Evolutionary conservation across 1,284 basidiomycete species (phyloP).

Genomic region (Apiotrichum gamsii): DNA sequence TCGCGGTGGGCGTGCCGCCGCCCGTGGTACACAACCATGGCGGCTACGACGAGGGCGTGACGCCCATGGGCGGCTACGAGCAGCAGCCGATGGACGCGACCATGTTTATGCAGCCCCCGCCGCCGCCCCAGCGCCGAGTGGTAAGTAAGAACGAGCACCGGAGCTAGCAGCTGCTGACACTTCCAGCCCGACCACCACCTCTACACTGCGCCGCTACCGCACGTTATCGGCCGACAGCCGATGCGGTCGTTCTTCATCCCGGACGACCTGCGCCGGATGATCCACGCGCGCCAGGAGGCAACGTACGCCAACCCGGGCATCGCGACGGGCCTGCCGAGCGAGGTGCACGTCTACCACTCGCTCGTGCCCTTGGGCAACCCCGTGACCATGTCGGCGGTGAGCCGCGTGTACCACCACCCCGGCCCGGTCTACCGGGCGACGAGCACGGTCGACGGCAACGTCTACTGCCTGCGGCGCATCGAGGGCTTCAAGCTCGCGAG

Average conservation of each 20-base stretch:
- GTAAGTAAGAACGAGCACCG: no score
- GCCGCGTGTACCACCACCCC: slow-evolving; percentile 60
- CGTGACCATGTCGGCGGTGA: slow-evolving; percentile 54
- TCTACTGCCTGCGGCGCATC: slow-evolving; percentile 73
- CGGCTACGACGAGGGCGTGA: slow-evolving; percentile 20
- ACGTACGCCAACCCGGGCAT: slow-evolving; percentile 49
- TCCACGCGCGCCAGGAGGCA: slow-evolving; percentile 75
- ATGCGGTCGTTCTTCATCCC: slow-evolving; percentile 61
- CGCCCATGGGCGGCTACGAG: slow-evolving; percentile 6
- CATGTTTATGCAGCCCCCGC: slow-evolving; percentile 53
- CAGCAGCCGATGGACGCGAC: slow-evolving; percentile 15
- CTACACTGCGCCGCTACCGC: slow-evolving; percentile 63
- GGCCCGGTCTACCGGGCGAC: slow-evolving; percentile 78
- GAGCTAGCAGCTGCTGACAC: no score
- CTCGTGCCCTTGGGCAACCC: slow-evolving; percentile 60
- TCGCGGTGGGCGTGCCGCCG: no score
- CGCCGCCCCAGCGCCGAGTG: slow-evolving; percentile 58
- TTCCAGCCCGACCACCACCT: slow-evolving; percentile 81
- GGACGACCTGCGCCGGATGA: slow-evolving; percentile 65
- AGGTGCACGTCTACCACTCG: slow-evolving; percentile 85
- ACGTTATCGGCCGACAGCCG: slow-evolving; percentile 50
- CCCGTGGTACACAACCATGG: no score
- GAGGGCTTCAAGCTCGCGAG: slow-evolving; percentile 81
- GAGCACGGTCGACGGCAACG: slow-evolving; percentile 67
- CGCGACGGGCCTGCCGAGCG: slow-evolving; percentile 62